Conservation (phyloP, 2,329 filamentous ascomycete species). For the Lachnellula suecica region DNA sequence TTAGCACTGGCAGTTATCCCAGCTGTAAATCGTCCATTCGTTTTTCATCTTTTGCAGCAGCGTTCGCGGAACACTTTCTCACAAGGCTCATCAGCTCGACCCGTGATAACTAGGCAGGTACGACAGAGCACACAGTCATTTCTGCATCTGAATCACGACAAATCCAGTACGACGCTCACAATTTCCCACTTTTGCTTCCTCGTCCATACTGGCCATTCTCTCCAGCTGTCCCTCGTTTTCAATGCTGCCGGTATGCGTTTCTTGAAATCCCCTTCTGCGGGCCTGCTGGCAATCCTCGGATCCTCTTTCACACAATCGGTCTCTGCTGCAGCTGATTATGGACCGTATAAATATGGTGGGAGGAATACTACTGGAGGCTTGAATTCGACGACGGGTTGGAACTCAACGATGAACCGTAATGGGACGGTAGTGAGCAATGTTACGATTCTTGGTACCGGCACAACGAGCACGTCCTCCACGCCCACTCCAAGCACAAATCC, state of each 20-base stretch:
- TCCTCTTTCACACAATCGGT: neutral
- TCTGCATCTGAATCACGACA: neutral
- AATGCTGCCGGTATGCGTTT: neutral
- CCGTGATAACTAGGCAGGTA: neutral
- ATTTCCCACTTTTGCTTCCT: neutral
- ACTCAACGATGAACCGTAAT: too few relatives aligned
- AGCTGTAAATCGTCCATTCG: neutral
- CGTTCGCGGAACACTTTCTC: neutral
- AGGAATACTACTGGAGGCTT: too few relatives aligned
- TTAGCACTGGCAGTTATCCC: neutral
- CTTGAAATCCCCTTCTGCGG: neutral
- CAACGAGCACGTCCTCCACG: too few relatives aligned
- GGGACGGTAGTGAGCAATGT: too few relatives aligned
- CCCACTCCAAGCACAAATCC: too few relatives aligned
- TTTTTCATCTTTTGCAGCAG: neutral
- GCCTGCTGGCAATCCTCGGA: neutral
- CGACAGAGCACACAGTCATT: neutral
- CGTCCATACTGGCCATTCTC: neutral
- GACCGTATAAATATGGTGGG: neutral
- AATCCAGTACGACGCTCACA: neutral
- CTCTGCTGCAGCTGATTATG: constrained; percentile 23
- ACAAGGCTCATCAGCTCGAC: neutral
- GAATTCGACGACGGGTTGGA: too few relatives aligned
- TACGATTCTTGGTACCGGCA: too few relatives aligned
- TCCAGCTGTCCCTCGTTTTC: too few relatives aligned